Conservation (phyloP, 164 flowering plant species). For the Chimonanthus praecox region DNA sequence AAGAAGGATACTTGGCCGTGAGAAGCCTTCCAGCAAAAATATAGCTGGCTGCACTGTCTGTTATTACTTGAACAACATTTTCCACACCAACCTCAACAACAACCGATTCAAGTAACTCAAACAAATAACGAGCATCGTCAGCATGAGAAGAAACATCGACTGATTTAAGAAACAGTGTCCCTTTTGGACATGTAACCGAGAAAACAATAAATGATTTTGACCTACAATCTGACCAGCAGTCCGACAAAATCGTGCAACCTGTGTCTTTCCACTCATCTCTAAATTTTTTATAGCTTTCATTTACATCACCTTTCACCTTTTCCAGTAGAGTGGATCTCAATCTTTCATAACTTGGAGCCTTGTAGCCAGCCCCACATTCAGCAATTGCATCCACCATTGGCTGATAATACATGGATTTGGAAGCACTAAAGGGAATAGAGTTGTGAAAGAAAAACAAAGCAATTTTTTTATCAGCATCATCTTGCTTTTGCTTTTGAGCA, state of each 20-base stretch:
- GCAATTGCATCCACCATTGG: slow-evolving; percentile 63
- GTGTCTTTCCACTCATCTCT: slow-evolving; percentile 54
- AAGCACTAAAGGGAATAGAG: slow-evolving; percentile 54
- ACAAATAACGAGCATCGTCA: slow-evolving; percentile 47
- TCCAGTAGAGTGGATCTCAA: slow-evolving; percentile 49
- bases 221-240: slow-evolving; percentile 54
- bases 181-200: slow-evolving; percentile 48
- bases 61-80: slow-evolving; percentile 71
- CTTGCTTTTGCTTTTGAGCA: slow-evolving; percentile 45
- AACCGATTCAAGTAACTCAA: slow-evolving; percentile 52
- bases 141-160: slow-evolving; percentile 53
- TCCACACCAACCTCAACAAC: slow-evolving; percentile 57
- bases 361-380: slow-evolving; percentile 57
- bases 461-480: slow-evolving; percentile 51
- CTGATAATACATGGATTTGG: slow-evolving; percentile 58
- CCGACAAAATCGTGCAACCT: slow-evolving; percentile 65
- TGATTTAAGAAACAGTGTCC: slow-evolving; percentile 57
- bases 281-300: slow-evolving; percentile 32
- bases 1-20: slow-evolving; percentile 42
- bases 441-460: slow-evolving; percentile 62
- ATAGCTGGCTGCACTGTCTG: slow-evolving; percentile 45
- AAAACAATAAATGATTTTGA: slow-evolving; percentile 39
- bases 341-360: slow-evolving; percentile 52
- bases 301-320: slow-evolving; percentile 45
- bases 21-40: slow-evolving; percentile 59